These are phyloP conservation scores for Nicotiana tabacum DNA, from an alignment of 257 asterid genomes.

Conservation along the genomic window DNA sequence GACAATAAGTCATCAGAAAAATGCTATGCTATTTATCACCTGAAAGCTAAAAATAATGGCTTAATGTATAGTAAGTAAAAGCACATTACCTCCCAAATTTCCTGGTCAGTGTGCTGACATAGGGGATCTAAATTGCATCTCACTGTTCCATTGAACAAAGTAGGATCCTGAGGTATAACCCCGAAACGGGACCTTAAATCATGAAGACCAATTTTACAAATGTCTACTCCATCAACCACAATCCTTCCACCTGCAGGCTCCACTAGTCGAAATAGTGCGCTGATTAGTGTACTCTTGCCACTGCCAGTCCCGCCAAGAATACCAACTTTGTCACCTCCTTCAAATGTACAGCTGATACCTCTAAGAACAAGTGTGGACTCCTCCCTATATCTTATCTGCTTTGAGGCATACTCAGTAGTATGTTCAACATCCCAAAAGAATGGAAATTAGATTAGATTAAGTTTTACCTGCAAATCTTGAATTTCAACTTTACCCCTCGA, in stretches of 20 bases:
- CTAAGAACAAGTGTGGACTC: constrained; percentile 75
- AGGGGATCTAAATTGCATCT: constrained; percentile 82
- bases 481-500: constrained; percentile 60
- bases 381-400: constrained; percentile 72
- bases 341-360: constrained; percentile 72
- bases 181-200: constrained; percentile 73
- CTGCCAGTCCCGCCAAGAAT: constrained; percentile 95
- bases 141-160: constrained; percentile 85
- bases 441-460: background rate
- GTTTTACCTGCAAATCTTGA: constrained; percentile 65
- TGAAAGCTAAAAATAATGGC: background rate
- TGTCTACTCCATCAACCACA: constrained; percentile 57
- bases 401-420: background rate
- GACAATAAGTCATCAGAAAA: background rate
- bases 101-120: constrained; percentile 62
- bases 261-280: constrained; percentile 74
- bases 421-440: background rate
- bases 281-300: constrained; percentile 87
- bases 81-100: constrained; percentile 80
- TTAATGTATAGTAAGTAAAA: background rate
- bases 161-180: constrained; percentile 96
- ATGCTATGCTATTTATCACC: background rate
- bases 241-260: constrained; percentile 72
- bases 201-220: constrained; percentile 64
- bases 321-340: constrained; percentile 76